These are phyloP conservation scores for Russula virescens DNA, from an alignment of 768 basidiomycete species.

Conservation along the genomic window DNA sequence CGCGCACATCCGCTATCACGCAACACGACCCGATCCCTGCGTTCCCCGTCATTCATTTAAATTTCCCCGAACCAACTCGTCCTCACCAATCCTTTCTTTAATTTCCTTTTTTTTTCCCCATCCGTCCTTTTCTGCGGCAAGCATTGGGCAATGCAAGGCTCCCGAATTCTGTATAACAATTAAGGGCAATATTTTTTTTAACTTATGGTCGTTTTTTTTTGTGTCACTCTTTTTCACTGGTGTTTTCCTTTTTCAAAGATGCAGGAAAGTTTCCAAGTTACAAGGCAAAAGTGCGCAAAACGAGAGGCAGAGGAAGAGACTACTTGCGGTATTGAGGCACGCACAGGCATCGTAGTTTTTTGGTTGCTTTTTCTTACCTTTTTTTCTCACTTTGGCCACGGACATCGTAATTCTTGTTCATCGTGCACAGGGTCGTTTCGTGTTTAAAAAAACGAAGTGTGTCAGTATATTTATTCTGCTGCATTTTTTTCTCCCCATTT, in stretches of 20 bases:
- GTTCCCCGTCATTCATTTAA: too few relatives aligned
- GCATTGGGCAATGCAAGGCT: background rate
- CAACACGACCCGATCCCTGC: too few relatives aligned
- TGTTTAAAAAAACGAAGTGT: too few relatives aligned
- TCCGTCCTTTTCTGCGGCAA: background rate
- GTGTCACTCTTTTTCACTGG: too few relatives aligned
- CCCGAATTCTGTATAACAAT: constrained; percentile 1
- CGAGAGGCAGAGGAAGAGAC: background rate
- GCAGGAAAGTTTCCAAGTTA: background rate
- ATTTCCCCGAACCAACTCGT: too few relatives aligned
- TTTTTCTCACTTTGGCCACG: background rate
- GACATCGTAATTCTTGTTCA: background rate
- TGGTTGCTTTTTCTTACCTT: background rate
- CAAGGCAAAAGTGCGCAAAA: background rate
- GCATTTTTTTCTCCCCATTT: constrained; percentile 6
- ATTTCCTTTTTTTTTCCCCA: background rate
- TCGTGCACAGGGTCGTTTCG: background rate
- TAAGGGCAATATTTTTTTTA: constrained; percentile 5
- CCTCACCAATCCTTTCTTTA: background rate
- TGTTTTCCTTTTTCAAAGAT: too few relatives aligned
- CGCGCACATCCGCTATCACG: background rate
- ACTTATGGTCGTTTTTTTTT: constrained; percentile 8
- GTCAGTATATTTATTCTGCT: constrained; percentile 20
- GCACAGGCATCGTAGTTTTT: background rate
- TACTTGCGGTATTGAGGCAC: too few relatives aligned